Evolutionary conservation across 1,284 basidiomycete species (phyloP).

Genomic region (Stereum hirsutum): DNA sequence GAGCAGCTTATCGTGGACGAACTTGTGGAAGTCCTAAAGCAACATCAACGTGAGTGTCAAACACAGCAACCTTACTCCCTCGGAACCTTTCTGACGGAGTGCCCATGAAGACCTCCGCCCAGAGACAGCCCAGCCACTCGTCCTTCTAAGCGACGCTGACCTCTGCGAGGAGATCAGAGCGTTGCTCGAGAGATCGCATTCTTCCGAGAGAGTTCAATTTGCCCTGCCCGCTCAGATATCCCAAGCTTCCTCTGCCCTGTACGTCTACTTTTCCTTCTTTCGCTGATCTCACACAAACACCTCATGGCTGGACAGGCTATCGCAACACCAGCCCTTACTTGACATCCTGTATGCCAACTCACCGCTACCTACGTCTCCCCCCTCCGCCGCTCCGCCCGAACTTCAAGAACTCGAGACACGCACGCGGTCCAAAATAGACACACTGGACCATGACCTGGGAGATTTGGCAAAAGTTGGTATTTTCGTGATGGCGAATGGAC

Average conservation of each 20-base stretch:
- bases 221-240: background rate
- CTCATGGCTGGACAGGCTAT: background rate
- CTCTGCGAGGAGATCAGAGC: background rate
- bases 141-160: background rate
- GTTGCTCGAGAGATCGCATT: background rate
- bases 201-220: background rate
- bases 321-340: background rate
- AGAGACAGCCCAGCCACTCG: background rate
- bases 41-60: background rate
- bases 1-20: background rate
- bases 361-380: background rate
- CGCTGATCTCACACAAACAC: background rate
- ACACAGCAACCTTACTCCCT: background rate
- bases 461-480: background rate
- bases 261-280: no score
- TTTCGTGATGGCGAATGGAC: background rate
- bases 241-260: background rate
- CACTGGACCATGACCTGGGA: background rate
- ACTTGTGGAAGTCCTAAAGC: background rate
- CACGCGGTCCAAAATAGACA: background rate
- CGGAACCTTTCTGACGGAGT: background rate
- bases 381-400: background rate
- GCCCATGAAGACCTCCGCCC: background rate
- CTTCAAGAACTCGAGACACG: background rate
- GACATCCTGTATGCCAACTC: background rate